These are phyloP conservation scores for Fusarium sp. DNA, from an alignment of 2,329 filamentous ascomycete species.

Conservation along the genomic window DNA sequence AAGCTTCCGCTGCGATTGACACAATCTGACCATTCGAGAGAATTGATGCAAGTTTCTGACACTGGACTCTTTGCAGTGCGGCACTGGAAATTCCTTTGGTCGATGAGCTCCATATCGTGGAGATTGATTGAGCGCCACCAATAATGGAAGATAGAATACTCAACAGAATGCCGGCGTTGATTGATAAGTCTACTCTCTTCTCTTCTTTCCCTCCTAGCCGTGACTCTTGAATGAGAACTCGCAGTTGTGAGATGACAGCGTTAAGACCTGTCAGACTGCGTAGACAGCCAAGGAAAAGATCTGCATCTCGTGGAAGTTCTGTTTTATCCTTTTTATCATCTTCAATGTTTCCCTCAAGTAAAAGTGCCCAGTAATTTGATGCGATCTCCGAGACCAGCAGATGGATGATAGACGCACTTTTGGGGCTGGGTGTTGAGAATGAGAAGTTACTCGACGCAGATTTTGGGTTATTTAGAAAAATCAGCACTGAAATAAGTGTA, in stretches of 20 bases:
- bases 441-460: constrained; percentile 33
- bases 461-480: constrained; percentile 56
- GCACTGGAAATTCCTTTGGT: constrained; percentile 34
- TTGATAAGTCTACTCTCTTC: constrained; percentile 53
- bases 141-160: constrained; percentile 57
- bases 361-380: constrained; percentile 81
- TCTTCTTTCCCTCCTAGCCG: constrained; percentile 50
- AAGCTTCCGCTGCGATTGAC: constrained; percentile 65
- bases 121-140: constrained; percentile 48
- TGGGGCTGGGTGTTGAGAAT: constrained; percentile 64
- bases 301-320: constrained; percentile 49
- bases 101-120: constrained; percentile 51
- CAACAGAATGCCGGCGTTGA: constrained; percentile 56
- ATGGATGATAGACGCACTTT: constrained; percentile 79
- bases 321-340: constrained; percentile 1
- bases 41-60: constrained; percentile 53
- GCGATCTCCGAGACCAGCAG: constrained; percentile 77
- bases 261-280: constrained; percentile 80
- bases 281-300: constrained; percentile 70
- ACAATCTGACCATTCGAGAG: constrained; percentile 61
- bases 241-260: constrained; percentile 76
- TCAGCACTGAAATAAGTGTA: constrained; percentile 61
- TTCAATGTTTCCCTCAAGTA: constrained; percentile 58
- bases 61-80: constrained; percentile 45
- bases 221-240: constrained; percentile 64